Conservation (phyloP, 2,329 filamentous ascomycete genomes). For the Fusarium solani-melongenae region DNA sequence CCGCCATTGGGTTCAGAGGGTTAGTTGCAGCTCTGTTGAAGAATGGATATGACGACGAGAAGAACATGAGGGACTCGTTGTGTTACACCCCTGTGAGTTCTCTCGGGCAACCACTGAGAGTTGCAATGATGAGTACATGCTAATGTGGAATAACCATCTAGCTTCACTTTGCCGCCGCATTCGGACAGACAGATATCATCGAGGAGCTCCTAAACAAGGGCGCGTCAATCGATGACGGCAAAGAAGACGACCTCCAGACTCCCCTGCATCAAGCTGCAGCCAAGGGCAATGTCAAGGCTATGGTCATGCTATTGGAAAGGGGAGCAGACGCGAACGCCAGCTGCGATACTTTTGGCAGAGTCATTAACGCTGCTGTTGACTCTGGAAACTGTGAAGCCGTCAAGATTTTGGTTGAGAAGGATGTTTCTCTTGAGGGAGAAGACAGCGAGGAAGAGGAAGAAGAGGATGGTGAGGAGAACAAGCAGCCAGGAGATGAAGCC, state of each 20-base stretch:
- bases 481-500: slow-evolving; percentile 18
- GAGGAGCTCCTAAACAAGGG: slow-evolving; percentile 28
- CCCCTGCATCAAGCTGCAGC: slow-evolving; percentile 54
- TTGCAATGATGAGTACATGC: slow-evolving; percentile 40
- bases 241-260: slow-evolving; percentile 47
- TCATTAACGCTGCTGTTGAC: slow-evolving; percentile 55
- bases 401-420: slow-evolving; percentile 51
- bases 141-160: not conserved
- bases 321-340: slow-evolving; percentile 52
- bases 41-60: slow-evolving; percentile 51
- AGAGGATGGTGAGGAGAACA: not conserved
- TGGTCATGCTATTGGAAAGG: slow-evolving; percentile 52
- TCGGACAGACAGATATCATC: slow-evolving; percentile 11
- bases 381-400: slow-evolving; percentile 55
- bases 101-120: not conserved
- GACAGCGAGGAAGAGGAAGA: slow-evolving; percentile 30
- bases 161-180: slow-evolving; percentile 28
- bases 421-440: slow-evolving; percentile 46
- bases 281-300: slow-evolving; percentile 52
- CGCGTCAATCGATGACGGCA: slow-evolving; percentile 41
- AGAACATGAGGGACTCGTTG: slow-evolving; percentile 45
- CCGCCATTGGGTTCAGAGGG: slow-evolving; percentile 52
- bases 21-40: slow-evolving; percentile 52
- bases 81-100: slow-evolving; percentile 49
- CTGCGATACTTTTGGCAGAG: slow-evolving; percentile 43